phyloP scores from a whole-genome alignment of 2,329 filamentous ascomycete species.

The Emydomyces testavorans region DNA sequence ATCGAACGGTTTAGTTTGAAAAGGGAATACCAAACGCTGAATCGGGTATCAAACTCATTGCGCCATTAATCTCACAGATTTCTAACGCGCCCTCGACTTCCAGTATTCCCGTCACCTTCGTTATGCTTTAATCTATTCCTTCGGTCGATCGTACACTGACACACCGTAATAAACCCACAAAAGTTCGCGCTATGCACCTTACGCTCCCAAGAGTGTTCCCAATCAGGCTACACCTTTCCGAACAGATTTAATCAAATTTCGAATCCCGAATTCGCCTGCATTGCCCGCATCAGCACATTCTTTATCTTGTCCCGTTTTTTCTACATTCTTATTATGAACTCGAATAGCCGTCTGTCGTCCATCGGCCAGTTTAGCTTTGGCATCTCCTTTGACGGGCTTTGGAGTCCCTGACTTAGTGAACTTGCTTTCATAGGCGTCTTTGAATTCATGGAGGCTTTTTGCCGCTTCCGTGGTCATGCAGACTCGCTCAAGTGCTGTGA shows the following conservation, averaged over 20 bases:
- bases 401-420: background rate
- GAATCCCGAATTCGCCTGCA: background rate
- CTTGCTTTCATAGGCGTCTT: slow-evolving; percentile 18
- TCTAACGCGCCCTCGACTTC: background rate
- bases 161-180: no score
- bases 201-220: background rate
- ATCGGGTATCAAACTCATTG: background rate
- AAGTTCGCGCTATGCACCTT: no score
- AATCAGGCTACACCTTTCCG: slow-evolving; percentile 11
- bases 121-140: no score
- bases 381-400: background rate
- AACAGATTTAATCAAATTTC: slow-evolving; percentile 14
- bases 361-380: background rate
- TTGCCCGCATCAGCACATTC: slow-evolving; percentile 9
- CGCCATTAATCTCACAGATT: background rate
- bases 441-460: slow-evolving; percentile 25
- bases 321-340: background rate
- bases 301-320: slow-evolving; percentile 3
- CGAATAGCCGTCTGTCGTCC: slow-evolving; percentile 3
- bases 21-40: background rate
- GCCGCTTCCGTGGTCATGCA: slow-evolving; percentile 29
- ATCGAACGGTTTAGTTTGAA: background rate
- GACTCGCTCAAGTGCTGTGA: slow-evolving; percentile 25
- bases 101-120: no score
- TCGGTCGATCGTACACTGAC: no score